Percentiles rank a stretch among this genome's conserved stretches.
phyloP scores from a whole-genome alignment of 257 asterid genomes.

The Oldenlandia corymbosa region DNA sequence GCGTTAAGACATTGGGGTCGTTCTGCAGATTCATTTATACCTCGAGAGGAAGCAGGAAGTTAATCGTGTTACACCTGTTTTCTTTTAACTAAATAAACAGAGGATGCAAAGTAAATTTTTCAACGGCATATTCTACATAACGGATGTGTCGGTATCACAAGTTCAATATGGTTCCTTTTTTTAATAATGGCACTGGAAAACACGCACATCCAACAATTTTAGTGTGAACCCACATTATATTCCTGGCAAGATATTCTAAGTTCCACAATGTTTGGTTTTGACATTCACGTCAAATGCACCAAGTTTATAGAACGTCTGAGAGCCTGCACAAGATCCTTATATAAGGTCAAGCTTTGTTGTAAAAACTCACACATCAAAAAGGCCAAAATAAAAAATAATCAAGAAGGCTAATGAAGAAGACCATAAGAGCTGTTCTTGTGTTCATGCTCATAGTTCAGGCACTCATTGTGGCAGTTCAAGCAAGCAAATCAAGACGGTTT shows the following conservation, averaged over 20 bases:
- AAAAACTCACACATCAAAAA: constrained; percentile 9
- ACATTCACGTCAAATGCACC: not conserved
- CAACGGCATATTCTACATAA: no score
- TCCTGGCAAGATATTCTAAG: not conserved
- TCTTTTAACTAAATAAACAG: no score
- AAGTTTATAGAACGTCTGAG: not conserved
- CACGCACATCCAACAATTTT: no score
- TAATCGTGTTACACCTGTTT: no score
- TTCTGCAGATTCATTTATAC: no score
- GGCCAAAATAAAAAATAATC: not conserved
- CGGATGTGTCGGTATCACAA: not conserved
- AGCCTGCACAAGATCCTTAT: not conserved
- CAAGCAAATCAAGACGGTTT: constrained; percentile 17
- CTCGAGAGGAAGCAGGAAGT: no score
- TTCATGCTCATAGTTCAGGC: constrained; percentile 13
- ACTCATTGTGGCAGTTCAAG: not conserved
- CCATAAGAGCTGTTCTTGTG: constrained; percentile 8
- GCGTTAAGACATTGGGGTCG: no score
- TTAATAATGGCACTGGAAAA: not conserved
- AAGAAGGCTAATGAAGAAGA: constrained; percentile 19
- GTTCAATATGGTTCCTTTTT: not conserved
- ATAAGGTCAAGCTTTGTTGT: not conserved
- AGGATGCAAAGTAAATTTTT: no score
- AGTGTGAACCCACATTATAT: no score
- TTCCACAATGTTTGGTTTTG: no score